A percentile compares a stretch with the other conserved stretches of the same genome.
Evolutionary conservation across 1,284 basidiomycete species (phyloP).

Genomic region (Papiliotrema laurentii): DNA sequence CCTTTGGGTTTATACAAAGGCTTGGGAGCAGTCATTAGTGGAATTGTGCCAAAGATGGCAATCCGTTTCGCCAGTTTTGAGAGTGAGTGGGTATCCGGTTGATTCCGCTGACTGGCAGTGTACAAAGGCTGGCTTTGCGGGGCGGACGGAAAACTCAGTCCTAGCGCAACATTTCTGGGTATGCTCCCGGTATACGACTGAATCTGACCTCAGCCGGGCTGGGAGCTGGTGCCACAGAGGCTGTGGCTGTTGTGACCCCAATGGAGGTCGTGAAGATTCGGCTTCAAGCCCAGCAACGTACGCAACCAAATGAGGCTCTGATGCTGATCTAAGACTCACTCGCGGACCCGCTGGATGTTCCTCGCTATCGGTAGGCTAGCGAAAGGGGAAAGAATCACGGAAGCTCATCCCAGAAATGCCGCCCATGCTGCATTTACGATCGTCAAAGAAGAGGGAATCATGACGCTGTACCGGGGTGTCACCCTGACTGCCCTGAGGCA

Average conservation of each 20-base stretch:
- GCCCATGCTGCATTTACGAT: constrained; percentile 96
- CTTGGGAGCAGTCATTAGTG: constrained; percentile 92
- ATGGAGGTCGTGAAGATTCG: constrained; percentile 99
- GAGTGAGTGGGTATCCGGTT: constrained; percentile 40
- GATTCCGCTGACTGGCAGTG: constrained; percentile 31
- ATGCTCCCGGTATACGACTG: constrained; percentile 16
- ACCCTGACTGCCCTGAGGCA: constrained; percentile 88
- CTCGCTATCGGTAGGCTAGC: constrained; percentile 79
- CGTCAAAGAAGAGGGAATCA: constrained; percentile 82
- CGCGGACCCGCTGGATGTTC: constrained; percentile 79
- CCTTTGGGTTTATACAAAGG: constrained; percentile 97
- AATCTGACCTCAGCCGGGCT: constrained; percentile 64
- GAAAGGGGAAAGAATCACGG: too few relatives aligned
- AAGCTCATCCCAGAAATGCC: too few relatives aligned
- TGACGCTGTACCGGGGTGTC: constrained; percentile 88
- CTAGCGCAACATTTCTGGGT: constrained; percentile 56
- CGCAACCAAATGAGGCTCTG: constrained; percentile 3
- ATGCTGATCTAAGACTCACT: constrained; percentile 7
- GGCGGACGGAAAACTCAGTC: constrained; percentile 28
- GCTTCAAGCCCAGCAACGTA: constrained; percentile 87
- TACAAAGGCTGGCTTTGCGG: constrained; percentile 78
- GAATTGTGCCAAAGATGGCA: constrained; percentile 99
- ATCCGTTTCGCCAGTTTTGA: constrained; percentile 98
- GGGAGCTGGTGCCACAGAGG: constrained; percentile 90
- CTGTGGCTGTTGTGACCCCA: constrained; percentile 89